Percentiles rank a stretch among this genome's conserved stretches.
Conservation (phyloP, 208 protist species). For the Borovskyia barvae region DNA sequence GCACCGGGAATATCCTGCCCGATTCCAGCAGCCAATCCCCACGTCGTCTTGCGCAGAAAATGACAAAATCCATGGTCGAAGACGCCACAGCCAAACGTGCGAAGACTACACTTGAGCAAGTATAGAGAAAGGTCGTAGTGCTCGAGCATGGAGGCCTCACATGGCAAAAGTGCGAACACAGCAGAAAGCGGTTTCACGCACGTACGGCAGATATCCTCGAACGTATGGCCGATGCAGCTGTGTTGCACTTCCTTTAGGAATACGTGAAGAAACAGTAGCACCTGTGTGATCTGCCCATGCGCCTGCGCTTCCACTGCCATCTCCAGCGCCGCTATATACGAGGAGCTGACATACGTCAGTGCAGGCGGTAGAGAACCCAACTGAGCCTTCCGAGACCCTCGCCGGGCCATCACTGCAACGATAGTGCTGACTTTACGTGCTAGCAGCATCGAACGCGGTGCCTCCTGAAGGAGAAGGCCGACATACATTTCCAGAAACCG, state of each 20-base stretch:
- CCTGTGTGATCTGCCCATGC: conserved; percentile 20
- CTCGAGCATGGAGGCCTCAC: conserved; percentile 16
- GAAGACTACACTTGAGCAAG: conserved; percentile 71
- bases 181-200: conserved; percentile 46
- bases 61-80: conserved; percentile 63
- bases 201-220: conserved; percentile 38
- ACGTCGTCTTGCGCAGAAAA: conserved; percentile 49
- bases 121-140: conserved; percentile 51
- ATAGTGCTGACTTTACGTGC: conserved; percentile 58
- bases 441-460: conserved; percentile 29
- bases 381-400: conserved; percentile 24
- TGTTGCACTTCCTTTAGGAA: conserved; percentile 67
- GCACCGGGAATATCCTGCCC: conserved; percentile 3
- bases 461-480: conserved; percentile 27
- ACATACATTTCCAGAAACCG: conserved; percentile 40
- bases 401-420: conserved; percentile 57
- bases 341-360: conserved; percentile 24
- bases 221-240: conserved; percentile 47
- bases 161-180: conserved; percentile 34
- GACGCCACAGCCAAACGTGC: conserved; percentile 63
- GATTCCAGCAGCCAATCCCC: conserved; percentile 37
- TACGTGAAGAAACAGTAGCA: conserved; percentile 59
- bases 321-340: conserved; percentile 24
- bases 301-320: conserved; percentile 1
- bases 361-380: conserved; percentile 36